These are phyloP conservation scores for Vinca minor DNA, from an alignment of 257 asterid species.

Conservation along the genomic window DNA sequence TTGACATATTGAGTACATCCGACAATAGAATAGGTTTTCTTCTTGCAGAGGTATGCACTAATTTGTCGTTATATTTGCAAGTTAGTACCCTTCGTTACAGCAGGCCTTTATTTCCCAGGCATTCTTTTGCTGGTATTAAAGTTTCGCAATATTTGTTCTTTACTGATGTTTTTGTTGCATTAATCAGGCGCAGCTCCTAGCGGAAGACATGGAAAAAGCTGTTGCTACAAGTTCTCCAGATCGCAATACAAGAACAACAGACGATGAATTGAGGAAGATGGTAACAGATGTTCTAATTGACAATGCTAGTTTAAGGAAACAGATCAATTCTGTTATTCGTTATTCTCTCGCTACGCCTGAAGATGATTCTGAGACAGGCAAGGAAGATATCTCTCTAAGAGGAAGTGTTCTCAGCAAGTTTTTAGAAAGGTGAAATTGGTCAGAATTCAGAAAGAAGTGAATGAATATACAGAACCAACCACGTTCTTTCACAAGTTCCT, in stretches of 20 bases:
- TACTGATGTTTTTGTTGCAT: conserved; percentile 9
- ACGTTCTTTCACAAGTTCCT: too few relatives aligned
- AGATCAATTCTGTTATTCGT: conserved; percentile 26
- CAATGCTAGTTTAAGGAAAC: conserved; percentile 46
- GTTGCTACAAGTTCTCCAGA: conserved; percentile 10
- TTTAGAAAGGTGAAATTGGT: conserved; percentile 15
- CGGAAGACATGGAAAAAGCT: conserved; percentile 28
- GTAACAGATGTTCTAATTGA: conserved; percentile 35
- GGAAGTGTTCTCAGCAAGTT: conserved; percentile 20
- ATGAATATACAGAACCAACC: too few relatives aligned
- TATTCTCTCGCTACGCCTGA: conserved; percentile 24
- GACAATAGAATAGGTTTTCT: conserved; percentile 42
- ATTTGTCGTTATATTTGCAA: neutral
- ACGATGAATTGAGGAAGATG: conserved; percentile 46
- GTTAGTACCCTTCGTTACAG: neutral
- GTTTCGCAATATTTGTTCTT: neutral
- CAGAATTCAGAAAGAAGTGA: neutral
- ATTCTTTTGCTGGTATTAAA: neutral
- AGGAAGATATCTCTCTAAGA: conserved; percentile 15
- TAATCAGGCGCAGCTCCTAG: conserved; percentile 53
- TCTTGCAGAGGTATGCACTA: conserved; percentile 44
- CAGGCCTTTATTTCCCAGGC: neutral
- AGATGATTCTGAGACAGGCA: conserved; percentile 16
- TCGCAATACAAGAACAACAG: conserved; percentile 12
- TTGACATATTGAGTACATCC: conserved; percentile 35